Evolutionary conservation across 257 asterid genomes (phyloP), one percentile per base, ranked within the genome.

Genomic region (Solanum gracilifrons): DNA sequence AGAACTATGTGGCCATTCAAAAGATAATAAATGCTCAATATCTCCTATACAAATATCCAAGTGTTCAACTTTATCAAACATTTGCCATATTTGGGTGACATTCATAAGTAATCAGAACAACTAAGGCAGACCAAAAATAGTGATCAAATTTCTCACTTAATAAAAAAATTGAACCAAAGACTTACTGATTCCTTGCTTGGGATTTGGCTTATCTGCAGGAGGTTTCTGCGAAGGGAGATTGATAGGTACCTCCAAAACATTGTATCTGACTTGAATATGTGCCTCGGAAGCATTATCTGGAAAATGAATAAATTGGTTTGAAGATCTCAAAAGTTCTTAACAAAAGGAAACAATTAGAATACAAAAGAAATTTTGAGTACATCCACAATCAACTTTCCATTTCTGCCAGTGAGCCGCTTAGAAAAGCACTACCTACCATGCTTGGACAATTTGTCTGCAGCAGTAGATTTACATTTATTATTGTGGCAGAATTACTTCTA

Each of bases 151-250:
- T 48, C 69, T 31, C 85, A 46, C 12, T 29, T 18, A 36, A 77
- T 48, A 62, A 87, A 72, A 75, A 20, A 39, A 33, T 76, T 76
- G 82, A 33, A 87, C 84, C 46, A 83, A 88, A 88, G 90, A 25
- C 94, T 92, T 88, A 95, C 99, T 96, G 58, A 97, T 93, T 83
- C 99, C 99, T 91, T 97, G 98, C 88, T 97, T 97, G 73, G 99
- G 98, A 87, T 97, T 97, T 89, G 99, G 98, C 90, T 95, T 97
- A 90, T 97, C 99, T 41, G 95, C 93, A 83, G 92, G 96, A 89
- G 99, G 99, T 90, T 95, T 97, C 88, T 92, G 98, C 77, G 93
- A 89, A 88, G 98, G 99, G 74, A 97, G 96, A 60, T 93, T 90
- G 64, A 95, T 91, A 5, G 99, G 99, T 85, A 95, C 90, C 80